phyloP scores from a whole-genome alignment of 1,284 basidiomycete genomes.

The Peniophora sp. region DNA sequence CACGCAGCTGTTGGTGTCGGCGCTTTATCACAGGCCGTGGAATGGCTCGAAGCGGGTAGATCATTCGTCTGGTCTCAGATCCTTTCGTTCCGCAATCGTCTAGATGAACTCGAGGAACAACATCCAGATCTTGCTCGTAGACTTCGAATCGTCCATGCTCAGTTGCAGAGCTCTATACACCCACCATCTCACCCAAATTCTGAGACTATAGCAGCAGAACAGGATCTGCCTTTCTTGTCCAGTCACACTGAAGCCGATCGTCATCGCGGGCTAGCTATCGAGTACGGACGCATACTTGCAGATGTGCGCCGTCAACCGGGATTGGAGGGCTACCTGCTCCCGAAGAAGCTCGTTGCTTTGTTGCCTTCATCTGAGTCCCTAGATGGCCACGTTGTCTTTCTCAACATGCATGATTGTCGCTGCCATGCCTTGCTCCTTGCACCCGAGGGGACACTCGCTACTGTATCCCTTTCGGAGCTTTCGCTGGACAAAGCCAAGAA shows the following conservation, averaged over 20 bases:
- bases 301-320: neutral
- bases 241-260: neutral
- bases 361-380: neutral
- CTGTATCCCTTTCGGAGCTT: neutral
- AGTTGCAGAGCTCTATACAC: neutral
- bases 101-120: constrained; percentile 10
- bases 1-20: too few relatives aligned
- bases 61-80: constrained; percentile 15
- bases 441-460: constrained; percentile 3
- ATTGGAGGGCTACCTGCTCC: neutral
- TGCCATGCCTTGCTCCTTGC: constrained; percentile 21
- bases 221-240: neutral
- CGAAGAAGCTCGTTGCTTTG: neutral
- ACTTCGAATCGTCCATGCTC: neutral
- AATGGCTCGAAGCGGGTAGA: constrained; percentile 17
- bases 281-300: neutral
- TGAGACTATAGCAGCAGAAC: neutral
- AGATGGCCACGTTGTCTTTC: neutral
- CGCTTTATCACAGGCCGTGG: constrained; percentile 5
- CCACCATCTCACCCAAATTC: neutral
- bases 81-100: constrained; percentile 12
- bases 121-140: constrained; percentile 10
- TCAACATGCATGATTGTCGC: constrained; percentile 6
- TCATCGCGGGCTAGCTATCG: neutral
- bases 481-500: neutral